Evolutionary conservation across 2,329 filamentous ascomycete species (phyloP), one percentile per base, ranked within the genome.

Genomic region (Gaeumannomyces tritici): DNA sequence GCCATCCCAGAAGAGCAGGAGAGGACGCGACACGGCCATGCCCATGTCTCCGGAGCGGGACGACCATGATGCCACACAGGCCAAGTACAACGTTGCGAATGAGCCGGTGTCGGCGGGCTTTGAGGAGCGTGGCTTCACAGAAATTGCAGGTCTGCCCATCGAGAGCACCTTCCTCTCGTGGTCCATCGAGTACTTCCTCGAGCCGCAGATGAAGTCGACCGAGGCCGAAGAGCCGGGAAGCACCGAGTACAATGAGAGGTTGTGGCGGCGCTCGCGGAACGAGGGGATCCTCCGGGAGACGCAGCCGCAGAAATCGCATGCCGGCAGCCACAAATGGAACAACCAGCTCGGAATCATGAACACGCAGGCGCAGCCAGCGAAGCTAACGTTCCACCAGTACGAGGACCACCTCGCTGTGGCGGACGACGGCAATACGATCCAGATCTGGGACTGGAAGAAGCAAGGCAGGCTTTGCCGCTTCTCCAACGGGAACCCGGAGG

Each of bases 301-400:
- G 1, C 95, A 99, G 71, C 93, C 93, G 0, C 85, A 96, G 66
- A 99, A 99, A 73, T 88, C 91, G 62, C 87, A 90, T 68, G 93
- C 95, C 0, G 89, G 91, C 15, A 90, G 83, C 62, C 89, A 91
- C 69, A 89, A 87, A 68, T 99, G 95, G 93, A 93, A 91, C 69
- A 88, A 89, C 64, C 87, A 90, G 56, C 82, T 88, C 59, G 89
- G 89, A 24, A 89, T 96, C 65, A 87, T 97, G 72, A 93, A 93
- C 71, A 98, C 97, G 67, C 87, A 88, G 33, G 89, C 89, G 35
- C 95, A 97, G 72, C 93, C 95, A 0, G 86, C 88, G 66, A 96
- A 93, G 76, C 90, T 99, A 88, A 89, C 90, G 6, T 96, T 98
- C 73, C 95, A 99, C 75, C 95, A 99, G 72, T 99, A 97, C 69